phyloP scores from a whole-genome alignment of 2,329 filamentous ascomycete species.

The Monilinia fructicola region DNA sequence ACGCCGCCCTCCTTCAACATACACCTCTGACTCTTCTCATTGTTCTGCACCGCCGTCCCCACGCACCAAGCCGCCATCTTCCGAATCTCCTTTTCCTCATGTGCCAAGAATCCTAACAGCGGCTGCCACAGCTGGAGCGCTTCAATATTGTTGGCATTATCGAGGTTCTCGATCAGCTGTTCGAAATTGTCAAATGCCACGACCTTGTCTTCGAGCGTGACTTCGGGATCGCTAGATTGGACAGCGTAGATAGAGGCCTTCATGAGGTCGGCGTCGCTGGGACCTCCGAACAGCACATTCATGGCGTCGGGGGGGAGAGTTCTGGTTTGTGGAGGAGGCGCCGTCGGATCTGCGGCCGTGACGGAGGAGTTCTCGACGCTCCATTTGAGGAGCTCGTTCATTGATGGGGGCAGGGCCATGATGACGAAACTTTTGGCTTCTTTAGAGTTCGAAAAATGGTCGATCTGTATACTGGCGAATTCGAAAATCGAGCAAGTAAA shows the following conservation, averaged over 20 bases:
- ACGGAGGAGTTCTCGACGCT: slow-evolving; percentile 58
- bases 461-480: neutral
- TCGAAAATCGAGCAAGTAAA: neutral
- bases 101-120: slow-evolving; percentile 67
- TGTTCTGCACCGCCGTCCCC: slow-evolving; percentile 95
- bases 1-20: slow-evolving; percentile 64
- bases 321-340: slow-evolving; percentile 35
- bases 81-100: slow-evolving; percentile 69
- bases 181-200: slow-evolving; percentile 94
- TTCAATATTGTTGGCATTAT: slow-evolving; percentile 95
- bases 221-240: slow-evolving; percentile 57
- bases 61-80: slow-evolving; percentile 92
- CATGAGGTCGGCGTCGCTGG: slow-evolving; percentile 92
- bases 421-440: neutral
- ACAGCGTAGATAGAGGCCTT: slow-evolving; percentile 77
- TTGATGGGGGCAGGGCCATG: slow-evolving; percentile 36
- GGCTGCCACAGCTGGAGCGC: slow-evolving; percentile 78
- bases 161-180: slow-evolving; percentile 85
- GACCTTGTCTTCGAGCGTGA: slow-evolving; percentile 72
- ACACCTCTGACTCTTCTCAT: slow-evolving; percentile 78
- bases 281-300: slow-evolving; percentile 74
- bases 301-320: slow-evolving; percentile 69
- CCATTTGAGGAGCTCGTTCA: slow-evolving; percentile 43
- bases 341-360: slow-evolving; percentile 35
- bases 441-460: neutral